These are phyloP conservation scores for Pezicula neosporulosa DNA, from an alignment of 2,329 filamentous ascomycete genomes.

Conservation along the genomic window DNA sequence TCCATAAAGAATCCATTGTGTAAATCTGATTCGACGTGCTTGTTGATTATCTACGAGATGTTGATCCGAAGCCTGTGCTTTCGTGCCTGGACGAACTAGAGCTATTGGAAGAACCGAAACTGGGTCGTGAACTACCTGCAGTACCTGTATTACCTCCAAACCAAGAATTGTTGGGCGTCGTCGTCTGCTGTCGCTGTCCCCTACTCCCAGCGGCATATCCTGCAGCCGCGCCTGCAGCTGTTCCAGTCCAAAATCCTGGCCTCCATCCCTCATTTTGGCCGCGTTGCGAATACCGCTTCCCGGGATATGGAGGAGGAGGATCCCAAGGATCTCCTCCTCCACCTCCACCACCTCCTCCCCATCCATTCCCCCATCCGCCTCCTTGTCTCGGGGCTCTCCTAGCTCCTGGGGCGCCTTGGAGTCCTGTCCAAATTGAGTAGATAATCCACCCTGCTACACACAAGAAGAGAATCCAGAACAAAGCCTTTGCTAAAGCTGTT, in stretches of 20 bases:
- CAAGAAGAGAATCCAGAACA: constrained; percentile 63
- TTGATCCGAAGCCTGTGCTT: constrained; percentile 72
- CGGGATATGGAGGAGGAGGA: constrained; percentile 28
- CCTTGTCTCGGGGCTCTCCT: constrained; percentile 30
- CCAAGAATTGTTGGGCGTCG: constrained; percentile 10
- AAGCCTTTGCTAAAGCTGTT: constrained; percentile 29
- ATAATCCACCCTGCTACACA: constrained; percentile 59
- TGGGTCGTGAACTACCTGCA: constrained; percentile 29
- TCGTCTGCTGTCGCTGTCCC: constrained; percentile 33
- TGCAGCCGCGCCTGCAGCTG: constrained; percentile 62
- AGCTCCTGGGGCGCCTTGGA: background rate
- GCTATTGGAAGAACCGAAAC: constrained; percentile 34
- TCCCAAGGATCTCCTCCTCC: constrained; percentile 19
- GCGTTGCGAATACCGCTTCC: constrained; percentile 16
- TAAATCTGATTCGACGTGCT: background rate
- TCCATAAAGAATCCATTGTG: constrained; percentile 5
- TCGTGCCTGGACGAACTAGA: constrained; percentile 50
- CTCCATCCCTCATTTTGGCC: constrained; percentile 50
- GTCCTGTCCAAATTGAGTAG: constrained; percentile 42
- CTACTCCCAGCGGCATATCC: constrained; percentile 59
- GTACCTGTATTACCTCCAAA: constrained; percentile 19
- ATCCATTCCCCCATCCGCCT: constrained; percentile 37
- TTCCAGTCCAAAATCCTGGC: constrained; percentile 70
- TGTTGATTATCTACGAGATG: constrained; percentile 47
- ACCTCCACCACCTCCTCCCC: constrained; percentile 31